Evolutionary conservation across 257 asterid genomes (phyloP), one percentile per base, ranked within the genome.

Genomic region (Coffea eugenioides): DNA sequence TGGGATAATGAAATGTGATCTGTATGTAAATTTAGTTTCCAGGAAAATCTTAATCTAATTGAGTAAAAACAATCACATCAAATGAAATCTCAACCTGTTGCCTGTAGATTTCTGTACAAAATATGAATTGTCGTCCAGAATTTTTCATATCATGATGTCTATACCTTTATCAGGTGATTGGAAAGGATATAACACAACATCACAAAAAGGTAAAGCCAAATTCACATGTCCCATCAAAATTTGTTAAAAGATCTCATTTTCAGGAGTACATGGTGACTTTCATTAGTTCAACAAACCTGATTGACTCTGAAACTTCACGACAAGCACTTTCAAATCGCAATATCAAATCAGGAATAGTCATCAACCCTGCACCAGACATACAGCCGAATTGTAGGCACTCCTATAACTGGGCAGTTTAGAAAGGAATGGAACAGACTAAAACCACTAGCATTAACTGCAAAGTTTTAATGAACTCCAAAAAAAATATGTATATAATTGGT

Each of bases 311-410:
- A 77, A 91, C 95, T 76, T 81, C 81, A 78, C 98, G 98, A 85
- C 98, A 96, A 80, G 95, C 90, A 82, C 84, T 87, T 88, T 94
- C 99, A 86, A 94, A 93, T 71, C 87, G 91, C 80, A 91, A 83
- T 80, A 96, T 91, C 92, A 96, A 82, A 83, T 96, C 97, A 69
- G 97, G 95, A 78, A 94, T 85, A 62, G 95, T 86, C 87, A 96
- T 92, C 89, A 92, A 87, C 76, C 98, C 99, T 96, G 93, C 89
- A 89, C 80, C 57, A 83, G 67, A 78, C 67, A 81, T 80, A 81
- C 67, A 82, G 74, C 51, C 41, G 80, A 74, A 77, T 31, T 65
- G 69, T 43, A 25, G 78, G 75, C 23, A 74, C 21, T 61, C 54
- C 43, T 51, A n/a, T 21, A 14, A 18, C 34, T 34, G 23, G 14